Conservation (phyloP, 2,329 filamentous ascomycete genomes). For the Cytospora schulzeri region DNA sequence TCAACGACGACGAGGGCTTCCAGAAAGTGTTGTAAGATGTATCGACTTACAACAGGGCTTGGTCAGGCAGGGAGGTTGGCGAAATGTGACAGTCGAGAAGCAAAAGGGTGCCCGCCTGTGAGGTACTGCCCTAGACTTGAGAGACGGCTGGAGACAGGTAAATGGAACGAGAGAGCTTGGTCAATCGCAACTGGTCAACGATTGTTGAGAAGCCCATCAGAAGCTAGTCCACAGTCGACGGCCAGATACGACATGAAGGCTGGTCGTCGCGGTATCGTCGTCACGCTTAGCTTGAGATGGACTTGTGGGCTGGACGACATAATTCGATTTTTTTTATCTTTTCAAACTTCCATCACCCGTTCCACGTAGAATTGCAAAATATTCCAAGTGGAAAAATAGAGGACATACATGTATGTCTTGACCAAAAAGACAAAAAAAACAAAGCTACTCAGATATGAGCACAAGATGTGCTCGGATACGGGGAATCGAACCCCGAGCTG, state of each 20-base stretch:
- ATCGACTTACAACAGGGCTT: not conserved
- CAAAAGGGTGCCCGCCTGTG: not conserved
- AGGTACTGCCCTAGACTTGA: not conserved
- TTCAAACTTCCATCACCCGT: too few relatives aligned
- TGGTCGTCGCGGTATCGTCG: not conserved
- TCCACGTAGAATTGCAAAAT: too few relatives aligned
- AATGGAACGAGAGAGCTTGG: not conserved
- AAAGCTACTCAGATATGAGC: not conserved
- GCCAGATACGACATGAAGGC: not conserved
- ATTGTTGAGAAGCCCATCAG: not conserved
- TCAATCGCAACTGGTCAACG: not conserved
- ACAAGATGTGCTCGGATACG: conserved; percentile 10
- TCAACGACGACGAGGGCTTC: not conserved
- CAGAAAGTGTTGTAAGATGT: not conserved
- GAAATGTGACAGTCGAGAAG: not conserved
- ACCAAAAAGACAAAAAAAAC: not conserved
- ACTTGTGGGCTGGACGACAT: not conserved
- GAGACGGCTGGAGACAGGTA: not conserved
- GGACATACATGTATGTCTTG: not conserved
- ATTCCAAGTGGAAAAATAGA: not conserved
- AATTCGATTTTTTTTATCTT: too few relatives aligned
- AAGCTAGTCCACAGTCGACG: not conserved
- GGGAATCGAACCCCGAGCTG: conserved; percentile 23
- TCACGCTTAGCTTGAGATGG: not conserved
- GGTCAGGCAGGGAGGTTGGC: not conserved